Evolutionary conservation across 1,139 yeast species (phyloP), one percentile per base, ranked within the genome.

Genomic region (Kodamaea fungicola): DNA sequence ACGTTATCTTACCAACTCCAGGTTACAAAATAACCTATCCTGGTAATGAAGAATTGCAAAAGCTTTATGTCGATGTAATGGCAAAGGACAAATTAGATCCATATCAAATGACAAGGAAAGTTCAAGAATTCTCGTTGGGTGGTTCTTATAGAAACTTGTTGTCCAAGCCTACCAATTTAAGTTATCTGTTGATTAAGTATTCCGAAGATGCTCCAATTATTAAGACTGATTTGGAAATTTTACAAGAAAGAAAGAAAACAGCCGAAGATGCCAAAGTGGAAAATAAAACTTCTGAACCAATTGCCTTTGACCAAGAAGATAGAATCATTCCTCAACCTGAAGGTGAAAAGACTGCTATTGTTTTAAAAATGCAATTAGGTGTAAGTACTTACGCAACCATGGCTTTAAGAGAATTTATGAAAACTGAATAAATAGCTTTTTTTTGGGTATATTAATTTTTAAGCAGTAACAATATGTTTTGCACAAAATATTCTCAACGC

Each of bases 341-440:
- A 8, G 51, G 55, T 8, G 59, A 43, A 2, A 80, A 76, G 43
- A 67, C 72, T 2, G 97, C 96, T 0, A 80, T 90, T 8, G 72
- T 90, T 8, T 61, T 94, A 43, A 80, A 75, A 49, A 72, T 94
- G 73, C 85, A 82, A 55, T 70, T 94, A 41, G 94, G 89, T 2
- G 81, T 86, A 6, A 84, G 97, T 33, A 83, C 95, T 5, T 94
- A 94, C 60, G 99, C 99, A 2, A 94, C 99, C 0, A 94, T 94
- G 98, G 96, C 97, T 0, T 66, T 94, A 39, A 75, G 98, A 52
- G 98, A 92, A 57, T 78, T 84, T 39, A 84, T 87, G 95, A 84
- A 83, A 57, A 69, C 80, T 21, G 95, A 87, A 16, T 16, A 16
- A 16, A 16, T 16, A 16, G 5, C 19, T 16, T 16, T 16, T 16